Conservation (phyloP, 805 yeast genomes). For the Lipomyces japonicus region DNA sequence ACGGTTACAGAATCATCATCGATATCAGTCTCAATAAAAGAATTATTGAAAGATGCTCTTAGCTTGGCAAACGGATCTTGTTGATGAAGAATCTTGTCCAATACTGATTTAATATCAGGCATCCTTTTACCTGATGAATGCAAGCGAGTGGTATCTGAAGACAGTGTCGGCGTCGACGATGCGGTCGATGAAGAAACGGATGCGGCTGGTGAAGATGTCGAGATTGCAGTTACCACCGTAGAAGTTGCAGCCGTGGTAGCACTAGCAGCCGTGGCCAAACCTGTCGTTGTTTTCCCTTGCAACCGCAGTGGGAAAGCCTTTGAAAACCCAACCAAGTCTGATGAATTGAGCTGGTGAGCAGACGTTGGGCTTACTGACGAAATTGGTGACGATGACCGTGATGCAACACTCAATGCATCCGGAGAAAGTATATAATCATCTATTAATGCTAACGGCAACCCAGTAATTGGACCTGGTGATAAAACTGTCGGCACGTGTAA, state of each 20-base stretch:
- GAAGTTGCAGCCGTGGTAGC: slow-evolving; percentile 10
- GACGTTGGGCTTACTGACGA: not conserved
- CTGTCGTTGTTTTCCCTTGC: slow-evolving; percentile 32
- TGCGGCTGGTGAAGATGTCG: slow-evolving; percentile 13
- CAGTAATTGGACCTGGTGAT: too few relatives aligned
- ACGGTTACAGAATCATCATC: slow-evolving; percentile 27
- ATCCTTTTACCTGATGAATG: slow-evolving; percentile 5
- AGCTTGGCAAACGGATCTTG: slow-evolving; percentile 21
- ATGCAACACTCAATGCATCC: slow-evolving; percentile 11
- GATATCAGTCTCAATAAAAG: slow-evolving; percentile 28
- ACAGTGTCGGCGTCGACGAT: not conserved
- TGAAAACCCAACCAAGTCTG: slow-evolving; percentile 21
- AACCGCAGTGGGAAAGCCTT: slow-evolving; percentile 25
- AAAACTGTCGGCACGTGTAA: too few relatives aligned
- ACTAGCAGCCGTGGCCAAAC: slow-evolving; percentile 22
- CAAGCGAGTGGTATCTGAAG: not conserved
- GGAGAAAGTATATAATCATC: slow-evolving; percentile 25
- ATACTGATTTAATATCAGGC: slow-evolving; percentile 18
- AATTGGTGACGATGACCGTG: slow-evolving; percentile 7
- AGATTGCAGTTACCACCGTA: slow-evolving; percentile 8
- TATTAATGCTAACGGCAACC: slow-evolving; percentile 4
- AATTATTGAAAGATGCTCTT: slow-evolving; percentile 17
- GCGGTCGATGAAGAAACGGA: slow-evolving; percentile 16
- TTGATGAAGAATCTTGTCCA: slow-evolving; percentile 18
- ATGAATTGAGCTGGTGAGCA: slow-evolving; percentile 4